Conservation (phyloP, 1,139 yeast species). For the Saccharomyces hybrid region DNA sequence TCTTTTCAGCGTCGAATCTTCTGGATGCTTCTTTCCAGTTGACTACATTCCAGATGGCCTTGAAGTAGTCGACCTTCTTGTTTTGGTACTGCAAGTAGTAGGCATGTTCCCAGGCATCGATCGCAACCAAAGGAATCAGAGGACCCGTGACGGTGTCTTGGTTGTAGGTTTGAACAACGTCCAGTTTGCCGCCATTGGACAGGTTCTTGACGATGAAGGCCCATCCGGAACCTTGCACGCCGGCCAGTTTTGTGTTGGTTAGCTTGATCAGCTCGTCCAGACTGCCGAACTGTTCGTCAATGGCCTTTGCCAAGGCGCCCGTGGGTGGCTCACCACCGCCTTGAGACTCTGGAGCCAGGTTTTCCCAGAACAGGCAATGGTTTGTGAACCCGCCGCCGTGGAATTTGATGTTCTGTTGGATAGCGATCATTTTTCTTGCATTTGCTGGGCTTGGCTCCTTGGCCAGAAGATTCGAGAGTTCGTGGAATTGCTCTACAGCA, state of each 20-base stretch:
- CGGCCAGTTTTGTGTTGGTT: constrained; percentile 77
- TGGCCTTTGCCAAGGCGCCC: constrained; percentile 50
- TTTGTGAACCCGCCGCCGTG: constrained; percentile 93
- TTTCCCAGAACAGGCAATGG: constrained; percentile 87
- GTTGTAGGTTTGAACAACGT: constrained; percentile 78
- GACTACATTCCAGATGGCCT: constrained; percentile 93
- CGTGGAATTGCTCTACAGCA: constrained; percentile 70
- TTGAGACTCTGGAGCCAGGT: constrained; percentile 69
- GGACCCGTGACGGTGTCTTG: constrained; percentile 78
- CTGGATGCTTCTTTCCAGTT: constrained; percentile 93
- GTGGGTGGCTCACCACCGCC: constrained; percentile 85
- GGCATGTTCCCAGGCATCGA: constrained; percentile 99
- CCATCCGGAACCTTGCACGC: constrained; percentile 97
- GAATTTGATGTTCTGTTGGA: constrained; percentile 79
- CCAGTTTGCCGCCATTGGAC: constrained; percentile 65
- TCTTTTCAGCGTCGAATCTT: constrained; percentile 30
- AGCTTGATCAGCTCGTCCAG: constrained; percentile 61
- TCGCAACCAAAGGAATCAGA: constrained; percentile 76
- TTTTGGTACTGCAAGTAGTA: constrained; percentile 93
- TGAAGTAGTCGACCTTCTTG: constrained; percentile 89
- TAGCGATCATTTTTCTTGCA: constrained; percentile 30
- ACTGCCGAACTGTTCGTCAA: constrained; percentile 63
- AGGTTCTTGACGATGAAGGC: constrained; percentile 87
- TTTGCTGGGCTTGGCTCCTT: constrained; percentile 54
- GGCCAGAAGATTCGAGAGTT: constrained; percentile 60